These are phyloP conservation scores for Fusarium transvaalense DNA, from an alignment of 2,329 filamentous ascomycete genomes.

Conservation along the genomic window DNA sequence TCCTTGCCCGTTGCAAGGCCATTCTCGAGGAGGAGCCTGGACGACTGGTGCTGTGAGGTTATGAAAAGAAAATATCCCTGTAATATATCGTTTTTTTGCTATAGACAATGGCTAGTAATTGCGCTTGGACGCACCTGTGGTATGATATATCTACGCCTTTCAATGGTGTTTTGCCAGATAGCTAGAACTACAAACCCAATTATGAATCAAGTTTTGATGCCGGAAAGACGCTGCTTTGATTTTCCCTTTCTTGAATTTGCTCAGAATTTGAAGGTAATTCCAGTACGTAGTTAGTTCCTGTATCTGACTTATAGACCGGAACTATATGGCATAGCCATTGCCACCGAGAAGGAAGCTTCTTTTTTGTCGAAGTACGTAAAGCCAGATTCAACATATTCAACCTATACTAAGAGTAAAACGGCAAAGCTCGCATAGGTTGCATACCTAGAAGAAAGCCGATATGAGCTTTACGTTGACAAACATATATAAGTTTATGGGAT, in stretches of 20 bases:
- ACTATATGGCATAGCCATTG: neutral
- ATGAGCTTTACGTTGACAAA: neutral
- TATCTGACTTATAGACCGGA: neutral
- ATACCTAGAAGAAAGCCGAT: neutral
- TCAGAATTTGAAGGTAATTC: neutral
- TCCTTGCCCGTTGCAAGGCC: slow-evolving; percentile 87
- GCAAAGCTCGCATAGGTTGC: neutral
- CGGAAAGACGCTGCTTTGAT: neutral
- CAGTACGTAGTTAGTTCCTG: too few relatives aligned
- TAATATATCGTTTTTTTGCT: slow-evolving; percentile 49
- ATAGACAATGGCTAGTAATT: slow-evolving; percentile 48
- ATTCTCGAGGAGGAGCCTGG: slow-evolving; percentile 86
- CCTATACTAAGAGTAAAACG: neutral
- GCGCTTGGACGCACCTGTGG: slow-evolving; percentile 35
- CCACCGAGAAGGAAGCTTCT: neutral
- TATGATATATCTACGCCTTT: slow-evolving; percentile 25
- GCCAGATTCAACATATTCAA: neutral
- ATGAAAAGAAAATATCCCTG: slow-evolving; percentile 44
- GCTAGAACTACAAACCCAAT: slow-evolving; percentile 24
- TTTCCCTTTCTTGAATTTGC: neutral
- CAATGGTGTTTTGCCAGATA: slow-evolving; percentile 25
- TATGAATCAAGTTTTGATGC: slow-evolving; percentile 31
- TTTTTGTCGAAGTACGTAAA: neutral
- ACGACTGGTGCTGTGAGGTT: slow-evolving; percentile 72
- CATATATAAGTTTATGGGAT: neutral